phyloP scores from a whole-genome alignment of 257 asterid species.

The Solanum virginianum region DNA sequence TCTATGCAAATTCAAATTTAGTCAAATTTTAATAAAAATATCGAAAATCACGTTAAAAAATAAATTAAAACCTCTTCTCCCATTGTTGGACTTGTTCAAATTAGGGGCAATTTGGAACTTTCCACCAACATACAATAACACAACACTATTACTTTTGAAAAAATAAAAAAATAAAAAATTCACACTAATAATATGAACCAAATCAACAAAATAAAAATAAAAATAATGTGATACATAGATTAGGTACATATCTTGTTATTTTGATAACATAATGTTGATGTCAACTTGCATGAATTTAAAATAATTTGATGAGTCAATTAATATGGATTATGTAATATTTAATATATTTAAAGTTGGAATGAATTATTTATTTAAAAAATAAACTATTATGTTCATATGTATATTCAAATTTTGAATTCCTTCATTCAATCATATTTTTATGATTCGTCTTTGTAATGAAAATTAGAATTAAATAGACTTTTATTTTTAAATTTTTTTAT shows the following conservation, averaged over 20 bases:
- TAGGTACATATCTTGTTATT: not conserved
- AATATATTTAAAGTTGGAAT: not conserved
- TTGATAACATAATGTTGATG: not conserved
- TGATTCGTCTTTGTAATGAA: not conserved
- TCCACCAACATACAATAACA: not conserved
- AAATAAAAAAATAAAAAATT: not conserved
- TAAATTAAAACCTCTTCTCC: not conserved
- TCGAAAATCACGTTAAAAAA: accelerated
- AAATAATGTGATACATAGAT: not conserved
- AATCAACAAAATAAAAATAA: not conserved
- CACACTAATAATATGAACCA: not conserved
- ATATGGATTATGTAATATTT: not conserved
- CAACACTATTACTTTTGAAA: not conserved
- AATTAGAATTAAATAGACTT: not conserved
- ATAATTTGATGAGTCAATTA: not conserved
- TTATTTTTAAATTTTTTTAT: too few species aligned
- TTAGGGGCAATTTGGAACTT: not conserved
- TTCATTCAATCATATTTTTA: not conserved
- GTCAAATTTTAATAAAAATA: not conserved
- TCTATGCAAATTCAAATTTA: not conserved
- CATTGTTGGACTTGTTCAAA: not conserved
- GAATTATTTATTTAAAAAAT: not conserved
- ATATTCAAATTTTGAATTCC: not conserved
- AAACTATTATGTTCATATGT: not conserved
- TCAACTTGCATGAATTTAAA: not conserved